A percentile compares a stretch with the other conserved stretches of the same genome.
phyloP scores from a whole-genome alignment of 2,329 filamentous ascomycete species.

The Clarireedia hainanense region DNA sequence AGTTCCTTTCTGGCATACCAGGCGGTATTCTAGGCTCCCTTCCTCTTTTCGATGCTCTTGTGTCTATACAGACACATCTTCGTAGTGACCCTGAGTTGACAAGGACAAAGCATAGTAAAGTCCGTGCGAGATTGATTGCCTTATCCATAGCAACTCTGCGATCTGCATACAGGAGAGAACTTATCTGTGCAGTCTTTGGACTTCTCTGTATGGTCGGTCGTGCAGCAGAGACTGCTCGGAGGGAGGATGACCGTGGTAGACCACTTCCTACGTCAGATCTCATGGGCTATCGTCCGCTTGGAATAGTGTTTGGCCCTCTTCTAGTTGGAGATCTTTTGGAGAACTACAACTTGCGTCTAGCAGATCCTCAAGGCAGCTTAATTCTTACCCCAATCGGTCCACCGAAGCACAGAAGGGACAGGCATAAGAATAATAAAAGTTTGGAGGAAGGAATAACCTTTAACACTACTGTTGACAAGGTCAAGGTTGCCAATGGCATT shows the following conservation, averaged over 20 bases:
- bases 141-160: conserved; percentile 52
- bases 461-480: conserved; percentile 40
- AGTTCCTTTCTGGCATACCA: conserved; percentile 52
- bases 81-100: conserved; percentile 43
- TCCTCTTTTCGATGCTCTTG: conserved; percentile 51
- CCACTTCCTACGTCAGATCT: conserved; percentile 48
- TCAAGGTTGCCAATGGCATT: conserved; percentile 49
- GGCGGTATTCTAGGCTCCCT: conserved; percentile 60
- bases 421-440: conserved; percentile 28
- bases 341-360: conserved; percentile 34
- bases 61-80: conserved; percentile 52
- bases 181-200: conserved; percentile 61
- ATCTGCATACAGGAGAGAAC: conserved; percentile 51
- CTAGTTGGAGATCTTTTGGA: conserved; percentile 51
- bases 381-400: conserved; percentile 28
- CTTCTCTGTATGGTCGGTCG: conserved; percentile 54
- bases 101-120: conserved; percentile 45
- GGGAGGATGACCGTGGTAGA: conserved; percentile 43
- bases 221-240: conserved; percentile 44
- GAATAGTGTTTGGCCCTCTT: conserved; percentile 58
- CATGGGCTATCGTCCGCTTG: conserved; percentile 57
- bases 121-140: conserved; percentile 58
- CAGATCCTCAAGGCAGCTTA: conserved; percentile 22
- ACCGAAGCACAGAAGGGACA: conserved; percentile 37
- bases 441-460: conserved; percentile 18